Evolutionary conservation across 192 early-diverging fungal species (phyloP).

Genomic region (Spizellomyces punctatus): DNA sequence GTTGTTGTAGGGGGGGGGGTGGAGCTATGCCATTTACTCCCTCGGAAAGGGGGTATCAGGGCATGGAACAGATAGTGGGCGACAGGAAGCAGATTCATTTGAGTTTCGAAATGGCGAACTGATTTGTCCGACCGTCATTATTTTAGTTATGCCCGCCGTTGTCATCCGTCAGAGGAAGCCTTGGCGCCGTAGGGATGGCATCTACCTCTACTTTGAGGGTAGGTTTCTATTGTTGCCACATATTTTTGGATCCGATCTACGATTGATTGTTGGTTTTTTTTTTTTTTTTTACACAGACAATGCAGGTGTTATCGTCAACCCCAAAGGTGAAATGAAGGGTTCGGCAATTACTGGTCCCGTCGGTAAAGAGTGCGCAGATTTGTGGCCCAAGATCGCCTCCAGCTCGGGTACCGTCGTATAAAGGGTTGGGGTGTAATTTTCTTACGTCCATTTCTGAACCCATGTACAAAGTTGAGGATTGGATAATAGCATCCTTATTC

Average conservation of each 20-base stretch:
- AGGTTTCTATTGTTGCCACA: background rate
- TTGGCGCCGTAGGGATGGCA: slow-evolving; percentile 98
- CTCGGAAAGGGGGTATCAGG: background rate
- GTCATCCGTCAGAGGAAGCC: slow-evolving; percentile 99
- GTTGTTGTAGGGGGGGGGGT: background rate
- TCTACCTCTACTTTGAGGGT: slow-evolving; percentile 98
- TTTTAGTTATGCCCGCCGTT: slow-evolving; percentile 93
- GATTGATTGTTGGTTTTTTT: slow-evolving; percentile 12
- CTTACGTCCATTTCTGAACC: too few relatives aligned
- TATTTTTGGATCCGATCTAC: background rate
- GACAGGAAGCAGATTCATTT: background rate
- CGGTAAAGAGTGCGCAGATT: slow-evolving; percentile 99
- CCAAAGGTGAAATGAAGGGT: slow-evolving; percentile 99
- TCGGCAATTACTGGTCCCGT: slow-evolving; percentile 99
- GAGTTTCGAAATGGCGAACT: background rate
- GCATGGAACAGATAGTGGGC: background rate
- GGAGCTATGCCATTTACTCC: slow-evolving; percentile 2
- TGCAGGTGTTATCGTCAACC: slow-evolving; percentile 99
- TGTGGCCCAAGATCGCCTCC: slow-evolving; percentile 99
- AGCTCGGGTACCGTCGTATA: slow-evolving; percentile 41
- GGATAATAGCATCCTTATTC: too few relatives aligned
- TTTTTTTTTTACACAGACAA: too few relatives aligned
- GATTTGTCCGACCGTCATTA: background rate
- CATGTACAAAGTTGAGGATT: too few relatives aligned
- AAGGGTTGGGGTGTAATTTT: background rate